Percentiles rank a stretch among this genome's conserved stretches.
phyloP scores from a whole-genome alignment of 306 rosid species.

The Cucumis sativus region DNA sequence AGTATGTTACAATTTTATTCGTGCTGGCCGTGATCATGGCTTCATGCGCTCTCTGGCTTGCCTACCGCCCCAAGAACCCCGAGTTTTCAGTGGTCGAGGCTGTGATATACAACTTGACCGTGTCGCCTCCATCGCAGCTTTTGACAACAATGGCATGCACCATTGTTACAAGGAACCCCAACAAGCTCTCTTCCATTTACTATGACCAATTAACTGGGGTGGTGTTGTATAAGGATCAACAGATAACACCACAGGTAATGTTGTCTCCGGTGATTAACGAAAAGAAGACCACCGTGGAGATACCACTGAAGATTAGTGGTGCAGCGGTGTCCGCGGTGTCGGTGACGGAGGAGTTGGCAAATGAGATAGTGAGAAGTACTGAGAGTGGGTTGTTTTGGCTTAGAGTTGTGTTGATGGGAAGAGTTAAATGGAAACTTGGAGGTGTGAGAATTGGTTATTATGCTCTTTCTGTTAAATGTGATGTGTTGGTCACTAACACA shows the following conservation, averaged over 20 bases:
- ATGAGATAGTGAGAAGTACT: not conserved
- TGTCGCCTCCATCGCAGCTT: constrained; percentile 26
- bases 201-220: constrained; percentile 37
- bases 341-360: constrained; percentile 35
- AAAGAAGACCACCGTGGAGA: constrained; percentile 23
- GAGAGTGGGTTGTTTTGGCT: constrained; percentile 29
- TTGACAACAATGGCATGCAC: constrained; percentile 56
- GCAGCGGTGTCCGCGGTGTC: constrained; percentile 13
- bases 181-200: constrained; percentile 44
- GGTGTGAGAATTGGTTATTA: constrained; percentile 42
- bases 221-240: constrained; percentile 38
- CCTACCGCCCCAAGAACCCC: constrained; percentile 68
- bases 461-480: constrained; percentile 45
- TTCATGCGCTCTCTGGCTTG: constrained; percentile 42
- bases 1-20: constrained; percentile 4
- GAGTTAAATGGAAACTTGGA: constrained; percentile 59
- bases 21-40: not conserved
- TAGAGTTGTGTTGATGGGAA: constrained; percentile 44
- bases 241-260: constrained; percentile 43
- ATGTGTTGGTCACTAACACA: constrained; percentile 31
- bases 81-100: constrained; percentile 37
- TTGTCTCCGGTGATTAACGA: constrained; percentile 37
- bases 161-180: constrained; percentile 52
- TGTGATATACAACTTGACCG: constrained; percentile 40
- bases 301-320: constrained; percentile 55